Evolutionary conservation across 805 yeast genomes (phyloP), one percentile per base, ranked within the genome.

Genomic region (Candida methanosorbosa): DNA sequence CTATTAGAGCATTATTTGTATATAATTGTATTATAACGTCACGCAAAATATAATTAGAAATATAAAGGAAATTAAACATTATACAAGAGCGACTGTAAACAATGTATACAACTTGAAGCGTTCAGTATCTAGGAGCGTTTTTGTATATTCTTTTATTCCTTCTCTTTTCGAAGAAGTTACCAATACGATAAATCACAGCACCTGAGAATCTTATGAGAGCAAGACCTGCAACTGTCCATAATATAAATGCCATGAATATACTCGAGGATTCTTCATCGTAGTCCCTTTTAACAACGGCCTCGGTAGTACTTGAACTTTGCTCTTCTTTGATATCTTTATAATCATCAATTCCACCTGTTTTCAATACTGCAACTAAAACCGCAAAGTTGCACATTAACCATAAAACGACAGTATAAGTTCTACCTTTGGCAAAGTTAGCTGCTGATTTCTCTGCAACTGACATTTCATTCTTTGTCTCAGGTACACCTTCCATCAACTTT

Each of bases 171-270:
- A 50, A 32, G 14, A 43, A 35, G 9, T 44, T 38, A 12, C 45
- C 44, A 14, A 56, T 30, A 14, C 60, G 38, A 39, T 75, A 88
- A 36, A 72, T 51, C 1, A 72, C 50, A 40, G 92, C 76, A 2
- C 97, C 95, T 21, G 76, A 34, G 41, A 87, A 77, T 42, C 97
- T 68, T 52, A 84, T 75, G 5, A 78, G 69, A 1, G 97, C 95
- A 59, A 85, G 68, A 5, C 74, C 81, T 1, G 95, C 95, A 32
- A 90, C 97, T 19, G 84, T 65, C 97, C 97, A 90, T 44, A 90
- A 66, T 30, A 90, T 78, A 26, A 88, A 83, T 11, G 87, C 72
- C 64, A 90, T 72, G 52, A 88, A 90, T 3, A 73, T 63, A 35
- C 40, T 44, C 2, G 56, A 43, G n/a, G 46, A 39, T 15, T 41